Evolutionary conservation across 2,329 filamentous ascomycete genomes (phyloP).

Genomic region (Fusarium sarcochroum): DNA sequence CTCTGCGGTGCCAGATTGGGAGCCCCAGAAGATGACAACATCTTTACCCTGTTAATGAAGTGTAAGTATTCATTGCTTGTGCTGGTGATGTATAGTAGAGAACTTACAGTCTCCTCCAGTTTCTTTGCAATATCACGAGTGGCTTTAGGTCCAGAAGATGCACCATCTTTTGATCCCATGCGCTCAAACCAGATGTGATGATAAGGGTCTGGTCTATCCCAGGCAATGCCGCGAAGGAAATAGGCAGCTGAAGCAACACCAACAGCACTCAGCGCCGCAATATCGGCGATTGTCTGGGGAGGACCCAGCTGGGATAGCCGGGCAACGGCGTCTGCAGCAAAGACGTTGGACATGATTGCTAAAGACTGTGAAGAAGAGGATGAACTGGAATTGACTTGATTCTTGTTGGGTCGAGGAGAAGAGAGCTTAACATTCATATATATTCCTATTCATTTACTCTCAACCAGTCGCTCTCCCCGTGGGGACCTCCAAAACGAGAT

Average conservation of each 20-base stretch:
- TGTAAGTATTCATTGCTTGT: background rate
- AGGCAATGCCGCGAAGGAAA: slow-evolving; percentile 58
- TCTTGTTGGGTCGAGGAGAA: background rate
- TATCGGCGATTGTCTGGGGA: slow-evolving; percentile 43
- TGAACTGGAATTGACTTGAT: background rate
- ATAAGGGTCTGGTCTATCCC: slow-evolving; percentile 66
- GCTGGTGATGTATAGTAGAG: too few relatives aligned
- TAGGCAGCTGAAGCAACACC: slow-evolving; percentile 51
- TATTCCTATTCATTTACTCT: background rate
- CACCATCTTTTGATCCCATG: slow-evolving; percentile 55
- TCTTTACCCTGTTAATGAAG: slow-evolving; percentile 71
- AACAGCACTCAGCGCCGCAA: slow-evolving; percentile 46
- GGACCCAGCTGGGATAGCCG: slow-evolving; percentile 41
- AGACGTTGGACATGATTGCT: slow-evolving; percentile 37
- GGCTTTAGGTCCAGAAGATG: slow-evolving; percentile 48
- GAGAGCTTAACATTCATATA: slow-evolving; percentile 31
- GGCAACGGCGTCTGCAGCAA: slow-evolving; percentile 38
- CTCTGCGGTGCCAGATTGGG: slow-evolving; percentile 95
- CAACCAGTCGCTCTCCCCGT: background rate
- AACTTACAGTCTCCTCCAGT: slow-evolving; percentile 49
- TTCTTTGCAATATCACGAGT: slow-evolving; percentile 61
- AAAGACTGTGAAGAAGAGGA: background rate
- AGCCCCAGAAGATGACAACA: slow-evolving; percentile 94
- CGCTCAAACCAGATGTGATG: slow-evolving; percentile 63
- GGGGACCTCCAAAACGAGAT: background rate